Evolutionary conservation across 164 flowering plant genomes (phyloP).

Genomic region (Hamamelis virginiana): DNA sequence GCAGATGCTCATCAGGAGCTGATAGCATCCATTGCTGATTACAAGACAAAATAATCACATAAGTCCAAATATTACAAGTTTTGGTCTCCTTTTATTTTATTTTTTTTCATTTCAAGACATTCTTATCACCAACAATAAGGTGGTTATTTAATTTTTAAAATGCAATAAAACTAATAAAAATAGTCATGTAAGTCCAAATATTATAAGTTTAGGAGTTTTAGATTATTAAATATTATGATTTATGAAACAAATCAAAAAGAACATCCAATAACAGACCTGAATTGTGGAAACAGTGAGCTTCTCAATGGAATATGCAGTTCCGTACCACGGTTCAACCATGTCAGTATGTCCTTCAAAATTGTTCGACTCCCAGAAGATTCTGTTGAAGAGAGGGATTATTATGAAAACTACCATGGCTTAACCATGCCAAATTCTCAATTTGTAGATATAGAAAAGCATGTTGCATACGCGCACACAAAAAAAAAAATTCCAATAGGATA

Average conservation of each 20-base stretch:
- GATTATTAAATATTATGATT: neutral
- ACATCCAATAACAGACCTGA: slow-evolving; percentile 53
- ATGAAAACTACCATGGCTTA: slow-evolving; percentile 1
- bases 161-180: no score
- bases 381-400: slow-evolving; percentile 25
- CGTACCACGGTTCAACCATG: slow-evolving; percentile 94
- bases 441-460: neutral
- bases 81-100: no score
- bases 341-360: slow-evolving; percentile 80
- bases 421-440: neutral
- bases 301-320: slow-evolving; percentile 75
- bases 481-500: neutral
- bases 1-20: slow-evolving; percentile 67
- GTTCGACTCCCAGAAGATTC: slow-evolving; percentile 95
- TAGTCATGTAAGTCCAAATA: no score
- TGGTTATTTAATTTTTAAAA: neutral
- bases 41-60: slow-evolving; percentile 6
- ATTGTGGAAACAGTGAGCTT: slow-evolving; percentile 45
- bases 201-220: no score
- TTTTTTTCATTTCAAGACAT: neutral
- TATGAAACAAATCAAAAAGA: neutral
- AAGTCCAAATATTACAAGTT: slow-evolving; percentile 2
- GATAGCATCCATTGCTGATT: slow-evolving; percentile 79
- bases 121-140: neutral
- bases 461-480: neutral